Conservation (phyloP, 805 yeast genomes). For the Metschnikowia similis region DNA sequence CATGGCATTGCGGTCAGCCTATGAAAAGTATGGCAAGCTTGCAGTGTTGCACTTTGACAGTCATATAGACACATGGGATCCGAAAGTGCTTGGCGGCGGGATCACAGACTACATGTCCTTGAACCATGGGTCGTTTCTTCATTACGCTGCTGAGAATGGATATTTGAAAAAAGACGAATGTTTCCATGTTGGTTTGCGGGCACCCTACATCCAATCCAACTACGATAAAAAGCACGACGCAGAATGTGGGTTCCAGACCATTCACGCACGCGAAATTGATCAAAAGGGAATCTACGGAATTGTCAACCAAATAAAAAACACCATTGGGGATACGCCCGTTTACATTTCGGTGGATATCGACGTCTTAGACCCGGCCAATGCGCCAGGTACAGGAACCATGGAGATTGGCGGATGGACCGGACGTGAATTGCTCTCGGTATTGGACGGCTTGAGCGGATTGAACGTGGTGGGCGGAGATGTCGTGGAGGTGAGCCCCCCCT, state of each 20-base stretch:
- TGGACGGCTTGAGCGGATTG: slow-evolving; percentile 58
- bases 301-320: slow-evolving; percentile 29
- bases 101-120: slow-evolving; percentile 52
- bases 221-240: slow-evolving; percentile 42
- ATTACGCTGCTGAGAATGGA: slow-evolving; percentile 67
- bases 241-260: slow-evolving; percentile 46
- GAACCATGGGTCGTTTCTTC: slow-evolving; percentile 69
- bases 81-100: slow-evolving; percentile 59
- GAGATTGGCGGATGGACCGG: slow-evolving; percentile 69
- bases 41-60: slow-evolving; percentile 63
- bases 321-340: slow-evolving; percentile 39
- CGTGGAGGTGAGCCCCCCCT: slow-evolving; percentile 71
- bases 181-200: slow-evolving; percentile 62
- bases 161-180: slow-evolving; percentile 45
- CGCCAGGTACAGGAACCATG: slow-evolving; percentile 78
- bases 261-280: slow-evolving; percentile 48
- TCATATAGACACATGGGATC: slow-evolving; percentile 71
- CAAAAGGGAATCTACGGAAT: slow-evolving; percentile 34
- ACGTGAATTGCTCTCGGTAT: slow-evolving; percentile 55
- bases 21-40: slow-evolving; percentile 43
- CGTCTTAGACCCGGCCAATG: slow-evolving; percentile 67
- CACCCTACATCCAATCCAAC: slow-evolving; percentile 48
- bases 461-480: slow-evolving; percentile 71
- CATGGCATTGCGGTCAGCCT: slow-evolving; percentile 48
- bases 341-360: slow-evolving; percentile 52